A percentile compares a stretch with the other conserved stretches of the same genome.
Conservation (phyloP, 2,329 filamentous ascomycete genomes). For the Exophiala bonariae region DNA sequence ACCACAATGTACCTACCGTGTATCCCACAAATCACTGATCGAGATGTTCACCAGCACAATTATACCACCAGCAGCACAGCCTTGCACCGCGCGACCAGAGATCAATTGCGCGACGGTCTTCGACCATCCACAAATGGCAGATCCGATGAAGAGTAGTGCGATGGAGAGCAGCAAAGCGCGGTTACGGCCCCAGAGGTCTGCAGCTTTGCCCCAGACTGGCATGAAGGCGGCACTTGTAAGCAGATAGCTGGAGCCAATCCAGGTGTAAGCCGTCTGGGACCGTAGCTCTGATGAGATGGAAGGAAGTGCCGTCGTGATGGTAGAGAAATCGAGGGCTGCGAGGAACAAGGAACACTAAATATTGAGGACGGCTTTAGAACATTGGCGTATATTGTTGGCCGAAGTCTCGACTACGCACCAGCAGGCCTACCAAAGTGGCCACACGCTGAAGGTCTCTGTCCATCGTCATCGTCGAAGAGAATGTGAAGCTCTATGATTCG, state of each 20-base stretch:
- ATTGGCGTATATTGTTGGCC: no score
- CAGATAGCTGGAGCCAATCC: constrained; percentile 55
- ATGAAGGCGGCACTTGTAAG: constrained; percentile 46
- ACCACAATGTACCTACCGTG: constrained; percentile 51
- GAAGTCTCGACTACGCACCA: no score
- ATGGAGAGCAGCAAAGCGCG: constrained; percentile 52
- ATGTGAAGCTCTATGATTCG: no score
- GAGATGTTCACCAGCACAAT: constrained; percentile 45
- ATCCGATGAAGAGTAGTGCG: constrained; percentile 53
- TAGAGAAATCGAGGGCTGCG: constrained; percentile 48
- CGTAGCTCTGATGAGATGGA: constrained; percentile 58
- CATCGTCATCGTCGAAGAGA: no score
- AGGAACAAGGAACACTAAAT: constrained; percentile 29
- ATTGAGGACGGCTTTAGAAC: no score
- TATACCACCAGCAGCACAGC: constrained; percentile 50
- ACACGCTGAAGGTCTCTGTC: no score
- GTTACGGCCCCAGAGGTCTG: constrained; percentile 58
- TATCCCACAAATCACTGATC: constrained; percentile 40
- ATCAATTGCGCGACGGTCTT: constrained; percentile 50
- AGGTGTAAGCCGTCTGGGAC: constrained; percentile 51
- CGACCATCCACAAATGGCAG: constrained; percentile 49
- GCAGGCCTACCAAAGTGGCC: no score
- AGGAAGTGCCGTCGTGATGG: constrained; percentile 62
- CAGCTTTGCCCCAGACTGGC: constrained; percentile 47
- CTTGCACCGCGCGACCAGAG: constrained; percentile 55